Base-by-base conservation (phyloP, 2,329 filamentous ascomycete species). In the Chrysoporthe austroafricana region DNA sequence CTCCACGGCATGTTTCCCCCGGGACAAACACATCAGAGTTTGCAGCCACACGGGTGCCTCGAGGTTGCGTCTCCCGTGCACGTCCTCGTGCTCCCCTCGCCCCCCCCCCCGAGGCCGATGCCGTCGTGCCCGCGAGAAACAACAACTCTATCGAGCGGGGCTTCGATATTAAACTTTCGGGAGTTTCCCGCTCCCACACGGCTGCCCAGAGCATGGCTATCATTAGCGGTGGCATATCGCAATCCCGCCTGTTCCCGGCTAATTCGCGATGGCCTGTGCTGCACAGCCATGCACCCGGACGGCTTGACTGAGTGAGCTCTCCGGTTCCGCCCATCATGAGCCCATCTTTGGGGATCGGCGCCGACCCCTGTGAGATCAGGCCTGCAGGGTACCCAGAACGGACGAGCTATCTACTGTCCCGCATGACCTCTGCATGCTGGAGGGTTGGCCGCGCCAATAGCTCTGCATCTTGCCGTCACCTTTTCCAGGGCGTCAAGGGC, bases 391-490 rank as follows among this genome's bases (percentile, higher is more conserved):
- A 67, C 66, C 72, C 68, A 62, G 69, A 70, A 64, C 70, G 63
- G 59, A 68, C 68, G 68, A 72, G 71, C 72, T 64, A 73, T 71
- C 70, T 72, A 72, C 69, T 69, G 63, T 69, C 64, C 71, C 73
- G 69, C 68, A 68, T 66, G 64, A 52, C 58, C 39, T 64, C 48
- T 71, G 70, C 70, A 71, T 64, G 70, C 62, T 68, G 65, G 68
- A 64, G 44, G 64, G 59, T 32, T 54, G 72, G 69, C 71, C 73
- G 73, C 72, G 68, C 73, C 74, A 75, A 75, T 76, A 70, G 71
- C 72, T 72, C 72, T 65, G 72, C 72, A 73, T 74, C 75, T 74
- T 75, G 58, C 61, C 64, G 66, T 63, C 60, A 43, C 58, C 59
- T 52, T 48, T 56, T 44, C 13, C 21, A 42, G 57, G 57, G 36